Evolutionary conservation across 371 early-diverging fungal genomes (phyloP), one percentile per base, ranked within the genome.

Genomic region (Circinella umbellata): DNA sequence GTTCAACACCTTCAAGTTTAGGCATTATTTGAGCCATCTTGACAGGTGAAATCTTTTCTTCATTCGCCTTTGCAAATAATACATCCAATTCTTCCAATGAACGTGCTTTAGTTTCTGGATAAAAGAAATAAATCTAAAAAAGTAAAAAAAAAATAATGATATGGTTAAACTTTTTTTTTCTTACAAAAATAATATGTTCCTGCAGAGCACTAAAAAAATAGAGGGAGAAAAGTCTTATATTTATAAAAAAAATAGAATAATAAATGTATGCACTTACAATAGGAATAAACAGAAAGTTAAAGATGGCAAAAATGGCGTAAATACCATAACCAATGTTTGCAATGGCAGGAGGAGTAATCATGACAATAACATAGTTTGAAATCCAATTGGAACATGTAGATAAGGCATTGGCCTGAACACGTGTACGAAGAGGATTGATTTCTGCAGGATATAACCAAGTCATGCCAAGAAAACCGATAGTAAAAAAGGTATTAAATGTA

Each of bases 101-200:
- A 11, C 86, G 79, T 27, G 89, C 90, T 74, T 88, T 89, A 27
- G 95, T 95, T 83, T 96, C 96, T 27, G 94, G 94, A 35, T 73
- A 71, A 11, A 70, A 70, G 9, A 96, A 84, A 57, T 84, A 86
- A 67, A 88, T 49, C 64, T 64, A 47, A 11, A 11, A 47, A 11
- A 15, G 3, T 1, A 27, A 27, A 47, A 15, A 47, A 9, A 47
- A 47, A 47, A 9, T 1, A 47, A 15, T 47, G 0, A 27, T 27
- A 27, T 27, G 27, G 27, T 27, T 27, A 27, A 27, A 27, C 27
- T 27, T 27, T 27, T 27, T 27, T 27, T 27, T 27, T n/a, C n/a
- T n/a, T 27, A 27, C 27, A 27, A 27, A 27, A 27, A 27, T 27
- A 27, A 27, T 27, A 27, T 27, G 27, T 27, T 27, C 2, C 27